Conservation (phyloP, 1,139 yeast species). For the Petasospora fabianii region DNA sequence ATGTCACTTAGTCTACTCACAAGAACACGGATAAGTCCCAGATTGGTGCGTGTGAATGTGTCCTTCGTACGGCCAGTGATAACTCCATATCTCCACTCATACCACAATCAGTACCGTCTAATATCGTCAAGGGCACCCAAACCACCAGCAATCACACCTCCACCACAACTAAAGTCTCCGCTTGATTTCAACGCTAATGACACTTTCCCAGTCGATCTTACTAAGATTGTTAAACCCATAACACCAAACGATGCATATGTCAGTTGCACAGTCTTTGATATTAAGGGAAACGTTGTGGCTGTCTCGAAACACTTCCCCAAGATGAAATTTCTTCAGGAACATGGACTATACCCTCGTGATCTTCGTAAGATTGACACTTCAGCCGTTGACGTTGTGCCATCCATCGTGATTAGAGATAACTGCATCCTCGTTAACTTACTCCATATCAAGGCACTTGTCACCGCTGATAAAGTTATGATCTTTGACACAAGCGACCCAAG, state of each 20-base stretch:
- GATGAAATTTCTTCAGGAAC: constrained; percentile 68
- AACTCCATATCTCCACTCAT: too few species aligned
- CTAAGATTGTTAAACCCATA: constrained; percentile 46
- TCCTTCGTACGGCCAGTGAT: too few species aligned
- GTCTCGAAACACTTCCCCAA: constrained; percentile 78
- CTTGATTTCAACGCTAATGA: constrained; percentile 16
- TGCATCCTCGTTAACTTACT: constrained; percentile 77
- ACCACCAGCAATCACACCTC: neutral
- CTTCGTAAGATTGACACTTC: constrained; percentile 86
- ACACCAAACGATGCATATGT: constrained; percentile 56
- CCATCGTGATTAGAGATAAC: constrained; percentile 72
- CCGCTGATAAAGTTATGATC: constrained; percentile 73
- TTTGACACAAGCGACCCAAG: constrained; percentile 65
- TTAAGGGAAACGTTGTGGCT: constrained; percentile 65
- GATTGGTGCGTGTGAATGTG: too few species aligned
- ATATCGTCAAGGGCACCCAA: too few species aligned
- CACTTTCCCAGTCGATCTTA: constrained; percentile 14
- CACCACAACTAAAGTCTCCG: constrained; percentile 6
- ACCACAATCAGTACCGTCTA: too few species aligned
- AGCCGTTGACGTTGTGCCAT: constrained; percentile 83
- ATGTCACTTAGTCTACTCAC: too few species aligned
- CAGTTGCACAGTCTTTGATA: constrained; percentile 78
- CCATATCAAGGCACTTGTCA: constrained; percentile 84
- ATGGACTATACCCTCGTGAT: constrained; percentile 78
- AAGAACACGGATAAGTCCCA: too few species aligned